These are phyloP conservation scores for Kuraishia piskuri DNA, from an alignment of 805 yeast genomes.

Conservation along the genomic window DNA sequence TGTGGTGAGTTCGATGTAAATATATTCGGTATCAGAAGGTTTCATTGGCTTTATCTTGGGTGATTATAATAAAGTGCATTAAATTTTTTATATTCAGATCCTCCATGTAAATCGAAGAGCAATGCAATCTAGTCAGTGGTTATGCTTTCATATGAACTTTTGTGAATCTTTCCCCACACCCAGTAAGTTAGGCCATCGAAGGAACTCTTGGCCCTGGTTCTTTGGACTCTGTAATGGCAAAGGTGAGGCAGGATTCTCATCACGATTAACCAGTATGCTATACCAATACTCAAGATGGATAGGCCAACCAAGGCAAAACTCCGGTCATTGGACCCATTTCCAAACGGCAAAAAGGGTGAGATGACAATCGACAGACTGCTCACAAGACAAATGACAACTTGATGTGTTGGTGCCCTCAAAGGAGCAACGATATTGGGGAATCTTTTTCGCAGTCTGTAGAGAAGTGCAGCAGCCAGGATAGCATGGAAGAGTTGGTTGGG, in stretches of 20 bases:
- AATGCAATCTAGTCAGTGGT: neutral
- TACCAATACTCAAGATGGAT: slow-evolving; percentile 11
- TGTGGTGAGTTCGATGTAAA: slow-evolving; percentile 65
- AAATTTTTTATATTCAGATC: neutral
- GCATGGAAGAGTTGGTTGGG: slow-evolving; percentile 33
- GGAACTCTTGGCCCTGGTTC: slow-evolving; percentile 4
- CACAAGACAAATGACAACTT: slow-evolving; percentile 30
- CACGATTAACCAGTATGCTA: slow-evolving; percentile 14
- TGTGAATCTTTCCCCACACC: slow-evolving; percentile 10
- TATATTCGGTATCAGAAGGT: neutral
- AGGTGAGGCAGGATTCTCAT: slow-evolving; percentile 10
- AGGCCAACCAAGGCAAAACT: slow-evolving; percentile 17
- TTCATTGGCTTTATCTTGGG: neutral
- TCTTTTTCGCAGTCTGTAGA: slow-evolving; percentile 13
- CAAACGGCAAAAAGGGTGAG: slow-evolving; percentile 39
- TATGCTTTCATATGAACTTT: neutral
- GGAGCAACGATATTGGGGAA: slow-evolving; percentile 17
- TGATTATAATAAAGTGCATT: neutral
- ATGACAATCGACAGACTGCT: slow-evolving; percentile 37
- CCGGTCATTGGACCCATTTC: slow-evolving; percentile 3
- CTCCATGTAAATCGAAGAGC: neutral
- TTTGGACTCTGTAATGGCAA: slow-evolving; percentile 8
- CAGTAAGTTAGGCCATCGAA: slow-evolving; percentile 15
- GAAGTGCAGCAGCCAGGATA: slow-evolving; percentile 14
- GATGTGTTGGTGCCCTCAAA: slow-evolving; percentile 14